These are phyloP conservation scores for Boletus sp. DNA, from an alignment of 768 basidiomycete species.

Conservation along the genomic window DNA sequence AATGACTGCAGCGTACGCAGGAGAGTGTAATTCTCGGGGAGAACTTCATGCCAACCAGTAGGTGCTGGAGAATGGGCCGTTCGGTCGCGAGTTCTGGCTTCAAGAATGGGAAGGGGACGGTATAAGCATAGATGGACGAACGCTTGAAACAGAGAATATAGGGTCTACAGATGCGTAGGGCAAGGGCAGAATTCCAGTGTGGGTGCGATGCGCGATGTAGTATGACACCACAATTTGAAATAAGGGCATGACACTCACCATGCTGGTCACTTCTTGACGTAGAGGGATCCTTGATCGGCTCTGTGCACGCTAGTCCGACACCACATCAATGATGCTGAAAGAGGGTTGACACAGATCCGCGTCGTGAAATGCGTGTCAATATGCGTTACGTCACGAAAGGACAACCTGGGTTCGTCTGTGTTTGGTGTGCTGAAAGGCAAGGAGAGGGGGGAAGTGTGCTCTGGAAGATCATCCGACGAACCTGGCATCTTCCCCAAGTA, in stretches of 20 bases:
- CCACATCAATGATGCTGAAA: conserved; percentile 31
- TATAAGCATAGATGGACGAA: conserved; percentile 45
- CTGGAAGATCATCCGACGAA: conserved; percentile 2
- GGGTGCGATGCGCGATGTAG: conserved; percentile 14
- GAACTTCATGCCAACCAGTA: conserved; percentile 30
- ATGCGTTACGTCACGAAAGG: conserved; percentile 2
- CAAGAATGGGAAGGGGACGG: neutral
- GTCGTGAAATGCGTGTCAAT: conserved; percentile 16
- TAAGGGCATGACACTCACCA: no score
- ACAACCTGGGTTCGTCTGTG: neutral
- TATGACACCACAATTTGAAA: neutral
- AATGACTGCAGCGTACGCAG: conserved; percentile 31
- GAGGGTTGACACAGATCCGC: conserved; percentile 24
- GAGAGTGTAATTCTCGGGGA: conserved; percentile 34
- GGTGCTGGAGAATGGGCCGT: conserved; percentile 15
- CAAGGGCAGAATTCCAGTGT: conserved; percentile 34
- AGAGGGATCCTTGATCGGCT: no score
- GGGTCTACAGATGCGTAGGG: conserved; percentile 42
- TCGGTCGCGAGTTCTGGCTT: neutral
- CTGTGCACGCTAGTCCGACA: conserved; percentile 35
- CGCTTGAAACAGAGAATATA: conserved; percentile 52
- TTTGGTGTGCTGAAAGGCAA: neutral
- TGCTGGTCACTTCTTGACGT: no score
- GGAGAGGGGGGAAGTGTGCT: conserved; percentile 11
- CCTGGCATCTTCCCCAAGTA: conserved; percentile 5